Evolutionary conservation across 345 rosid species (phyloP).

Genomic region (Toxicodendron radicans): DNA sequence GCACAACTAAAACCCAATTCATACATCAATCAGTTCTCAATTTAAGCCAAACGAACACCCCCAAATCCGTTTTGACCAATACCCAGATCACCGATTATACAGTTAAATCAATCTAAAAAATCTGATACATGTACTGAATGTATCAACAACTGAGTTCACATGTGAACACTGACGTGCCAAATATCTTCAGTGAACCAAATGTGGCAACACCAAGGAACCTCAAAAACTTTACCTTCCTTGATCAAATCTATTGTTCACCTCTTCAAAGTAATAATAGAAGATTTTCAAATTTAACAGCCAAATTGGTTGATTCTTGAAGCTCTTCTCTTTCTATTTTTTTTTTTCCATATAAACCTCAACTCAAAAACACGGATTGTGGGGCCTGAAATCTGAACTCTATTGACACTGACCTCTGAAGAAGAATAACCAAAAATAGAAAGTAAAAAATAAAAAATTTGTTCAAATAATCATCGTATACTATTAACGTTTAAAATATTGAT

Average conservation of each 20-base stretch:
- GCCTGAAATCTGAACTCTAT: conserved; percentile 27
- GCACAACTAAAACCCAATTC: conserved; percentile 21
- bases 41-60: conserved; percentile 18
- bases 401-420: conserved; percentile 28
- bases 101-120: conserved; percentile 1
- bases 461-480: too few species aligned
- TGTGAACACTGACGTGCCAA: not conserved
- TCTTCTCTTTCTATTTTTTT: not conserved
- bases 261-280: not conserved
- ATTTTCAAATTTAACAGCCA: not conserved
- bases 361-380: conserved; percentile 50
- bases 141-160: not conserved
- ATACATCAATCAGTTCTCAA: conserved; percentile 21
- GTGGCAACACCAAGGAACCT: conserved; percentile 11
- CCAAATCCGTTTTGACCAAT: conserved; percentile 15
- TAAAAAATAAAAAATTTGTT: not conserved
- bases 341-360: conserved; percentile 1
- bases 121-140: not conserved
- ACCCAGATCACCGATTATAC: conserved; percentile 15
- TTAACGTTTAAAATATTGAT: too few species aligned
- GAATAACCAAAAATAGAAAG: not conserved
- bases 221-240: not conserved
- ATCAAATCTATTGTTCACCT: not conserved
- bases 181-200: conserved; percentile 19
- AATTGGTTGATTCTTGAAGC: conserved; percentile 18